phyloP scores from a whole-genome alignment of 768 basidiomycete species.

The Trametes meyenii region DNA sequence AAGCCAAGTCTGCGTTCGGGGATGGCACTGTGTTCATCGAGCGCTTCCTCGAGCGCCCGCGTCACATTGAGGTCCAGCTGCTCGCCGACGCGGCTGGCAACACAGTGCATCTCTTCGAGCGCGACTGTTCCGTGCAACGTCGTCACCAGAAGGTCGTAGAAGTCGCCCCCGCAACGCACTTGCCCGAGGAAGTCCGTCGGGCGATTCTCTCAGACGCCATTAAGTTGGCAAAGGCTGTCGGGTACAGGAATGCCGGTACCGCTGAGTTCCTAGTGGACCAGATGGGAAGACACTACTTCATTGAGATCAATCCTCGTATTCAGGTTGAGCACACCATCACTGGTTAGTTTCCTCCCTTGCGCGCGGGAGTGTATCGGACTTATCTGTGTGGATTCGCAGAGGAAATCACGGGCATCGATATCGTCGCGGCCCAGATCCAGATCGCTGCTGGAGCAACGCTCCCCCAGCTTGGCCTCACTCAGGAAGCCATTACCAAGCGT shows the following conservation, averaged over 20 bases:
- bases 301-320: slow-evolving; percentile 99
- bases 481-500: slow-evolving; percentile 93
- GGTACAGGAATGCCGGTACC: slow-evolving; percentile 96
- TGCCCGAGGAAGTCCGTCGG: slow-evolving; percentile 88
- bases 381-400: slow-evolving; percentile 49
- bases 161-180: slow-evolving; percentile 94
- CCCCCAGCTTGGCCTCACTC: slow-evolving; percentile 91
- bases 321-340: slow-evolving; percentile 99
- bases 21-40: slow-evolving; percentile 99
- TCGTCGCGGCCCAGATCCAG: slow-evolving; percentile 98
- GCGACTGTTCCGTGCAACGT: slow-evolving; percentile 98
- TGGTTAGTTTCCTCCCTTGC: slow-evolving; percentile 48
- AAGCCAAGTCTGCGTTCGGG: slow-evolving; percentile 96
- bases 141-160: slow-evolving; percentile 99
- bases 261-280: slow-evolving; percentile 99
- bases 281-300: slow-evolving; percentile 96
- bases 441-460: slow-evolving; percentile 98
- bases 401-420: slow-evolving; percentile 99
- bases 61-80: slow-evolving; percentile 97
- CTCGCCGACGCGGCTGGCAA: slow-evolving; percentile 92
- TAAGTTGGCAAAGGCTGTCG: slow-evolving; percentile 90
- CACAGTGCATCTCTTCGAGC: slow-evolving; percentile 97
- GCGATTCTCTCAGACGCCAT: slow-evolving; percentile 90
- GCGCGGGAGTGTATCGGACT: neutral
- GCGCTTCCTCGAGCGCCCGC: slow-evolving; percentile 93